Base-by-base conservation (phyloP, 2,329 filamentous ascomycete species). In the Gyromitra esculenta region DNA sequence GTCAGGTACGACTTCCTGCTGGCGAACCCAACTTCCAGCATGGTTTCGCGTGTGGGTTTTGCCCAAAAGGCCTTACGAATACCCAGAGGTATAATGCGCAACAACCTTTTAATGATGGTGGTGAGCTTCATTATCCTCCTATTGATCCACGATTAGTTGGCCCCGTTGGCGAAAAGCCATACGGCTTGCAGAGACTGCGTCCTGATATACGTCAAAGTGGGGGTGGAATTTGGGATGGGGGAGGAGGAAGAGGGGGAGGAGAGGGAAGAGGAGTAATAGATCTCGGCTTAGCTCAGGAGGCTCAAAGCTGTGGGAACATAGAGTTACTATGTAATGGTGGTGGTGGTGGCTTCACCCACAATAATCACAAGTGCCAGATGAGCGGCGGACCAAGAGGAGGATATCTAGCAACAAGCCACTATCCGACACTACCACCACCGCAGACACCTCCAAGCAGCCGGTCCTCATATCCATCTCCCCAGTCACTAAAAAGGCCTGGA, bases 1-100 rank as follows among this genome's bases (percentile, higher is more conserved):
- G 68, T 35, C 68, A 41, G 45, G n/a, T 54, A 7, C 57, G 35
- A 2, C 67, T 50, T 54, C 35, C 56, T 25, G 56, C 63, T 15
- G 67, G 67, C 5, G 67, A 70, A 3, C 2, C 50, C 21, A 18
- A 39, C 35, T 63, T 45, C 9, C 11, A 43, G n/a, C 68, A 71
- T 45, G 35, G 37, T 25, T 64, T 35, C 37, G 4, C 15, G 8
- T 71, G 68, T 37, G 18, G 21, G 21, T 18, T 63, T 54, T 71
- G 68, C 35, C 11, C 43, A 11, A 11, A 11, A 52, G 1, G 18
- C 7, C 45, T 52, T 7, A 11, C 21, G n/a, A 15, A 18, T n/a
- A 45, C 13, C 21, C 41, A 65, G 11, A 65, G 41, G 43, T 43
- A 15, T 3, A 37, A 43, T 56, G 37, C 7, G 21, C 48, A 56